Conservation (phyloP, 495 filamentous ascomycete species). For the Xylaria sp. region DNA sequence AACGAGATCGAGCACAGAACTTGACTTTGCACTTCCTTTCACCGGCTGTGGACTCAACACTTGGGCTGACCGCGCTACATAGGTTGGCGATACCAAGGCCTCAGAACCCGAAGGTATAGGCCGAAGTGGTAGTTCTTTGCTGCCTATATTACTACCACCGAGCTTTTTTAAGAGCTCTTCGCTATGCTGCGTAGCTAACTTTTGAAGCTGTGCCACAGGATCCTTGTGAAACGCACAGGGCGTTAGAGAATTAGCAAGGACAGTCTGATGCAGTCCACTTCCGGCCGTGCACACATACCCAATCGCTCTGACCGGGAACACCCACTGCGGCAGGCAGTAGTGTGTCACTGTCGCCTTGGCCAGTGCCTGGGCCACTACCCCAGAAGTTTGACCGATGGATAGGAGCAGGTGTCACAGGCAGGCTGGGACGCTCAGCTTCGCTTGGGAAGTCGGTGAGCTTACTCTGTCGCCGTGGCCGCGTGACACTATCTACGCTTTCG, state of each 20-base stretch:
- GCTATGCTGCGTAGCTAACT: slow-evolving; percentile 68
- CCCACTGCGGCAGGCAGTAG: slow-evolving; percentile 76
- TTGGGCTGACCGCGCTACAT: slow-evolving; percentile 48
- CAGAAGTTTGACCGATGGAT: slow-evolving; percentile 56
- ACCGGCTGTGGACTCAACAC: slow-evolving; percentile 50
- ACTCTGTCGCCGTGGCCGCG: slow-evolving; percentile 58
- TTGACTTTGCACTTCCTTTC: slow-evolving; percentile 44
- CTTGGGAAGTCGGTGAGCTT: slow-evolving; percentile 87
- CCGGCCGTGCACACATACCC: slow-evolving; percentile 77
- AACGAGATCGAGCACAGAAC: slow-evolving; percentile 42
- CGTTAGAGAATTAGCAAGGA: slow-evolving; percentile 66
- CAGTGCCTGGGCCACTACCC: slow-evolving; percentile 53
- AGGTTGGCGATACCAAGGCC: slow-evolving; percentile 51
- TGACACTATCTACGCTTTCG: slow-evolving; percentile 36
- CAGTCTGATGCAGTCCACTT: slow-evolving; percentile 58
- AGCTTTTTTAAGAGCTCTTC: slow-evolving; percentile 60
- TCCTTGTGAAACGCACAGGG: slow-evolving; percentile 64
- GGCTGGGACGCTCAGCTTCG: slow-evolving; percentile 80
- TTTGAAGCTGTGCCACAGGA: slow-evolving; percentile 71
- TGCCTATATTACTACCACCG: slow-evolving; percentile 33
- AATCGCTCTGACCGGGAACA: slow-evolving; percentile 83
- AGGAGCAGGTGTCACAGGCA: slow-evolving; percentile 90
- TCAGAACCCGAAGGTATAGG: slow-evolving; percentile 58
- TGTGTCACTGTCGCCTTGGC: slow-evolving; percentile 58
- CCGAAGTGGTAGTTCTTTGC: slow-evolving; percentile 49